These are phyloP conservation scores for Russula sp. DNA, from an alignment of 768 basidiomycete species.

Conservation along the genomic window DNA sequence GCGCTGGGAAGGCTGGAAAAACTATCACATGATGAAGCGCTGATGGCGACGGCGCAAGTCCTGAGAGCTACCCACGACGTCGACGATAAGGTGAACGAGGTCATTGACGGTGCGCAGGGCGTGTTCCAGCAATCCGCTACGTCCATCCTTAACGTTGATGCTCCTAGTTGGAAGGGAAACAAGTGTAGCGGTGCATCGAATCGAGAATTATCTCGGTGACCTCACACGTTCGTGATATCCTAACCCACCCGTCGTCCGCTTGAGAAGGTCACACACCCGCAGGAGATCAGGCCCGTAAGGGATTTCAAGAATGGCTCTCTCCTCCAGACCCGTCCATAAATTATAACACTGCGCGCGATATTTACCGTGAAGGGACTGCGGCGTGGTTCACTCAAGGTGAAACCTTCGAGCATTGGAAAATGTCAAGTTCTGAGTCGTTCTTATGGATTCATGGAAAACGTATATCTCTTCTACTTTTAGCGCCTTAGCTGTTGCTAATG, in stretches of 20 bases:
- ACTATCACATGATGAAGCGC: not conserved
- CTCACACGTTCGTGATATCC: too few species aligned
- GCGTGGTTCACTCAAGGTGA: not conserved
- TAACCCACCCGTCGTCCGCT: not conserved
- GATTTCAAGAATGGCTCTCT: not conserved
- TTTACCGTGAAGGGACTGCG: not conserved
- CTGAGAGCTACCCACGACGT: not conserved
- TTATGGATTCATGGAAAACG: not conserved
- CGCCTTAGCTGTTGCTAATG: not conserved
- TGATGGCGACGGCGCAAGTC: not conserved
- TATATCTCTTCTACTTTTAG: not conserved
- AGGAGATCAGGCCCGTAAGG: not conserved
- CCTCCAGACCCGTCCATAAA: not conserved
- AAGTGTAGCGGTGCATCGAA: too few species aligned
- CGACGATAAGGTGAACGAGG: not conserved
- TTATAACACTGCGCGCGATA: not conserved
- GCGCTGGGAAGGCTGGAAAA: not conserved
- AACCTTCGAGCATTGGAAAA: not conserved
- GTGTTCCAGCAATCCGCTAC: not conserved
- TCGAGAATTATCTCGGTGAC: not conserved
- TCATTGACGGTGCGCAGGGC: not conserved
- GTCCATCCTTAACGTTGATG: not conserved
- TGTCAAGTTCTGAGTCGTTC: not conserved
- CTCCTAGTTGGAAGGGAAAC: not conserved
- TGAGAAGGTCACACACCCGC: not conserved